phyloP scores from a whole-genome alignment of 2,329 filamentous ascomycete genomes.

The Emergomyces orientalis region DNA sequence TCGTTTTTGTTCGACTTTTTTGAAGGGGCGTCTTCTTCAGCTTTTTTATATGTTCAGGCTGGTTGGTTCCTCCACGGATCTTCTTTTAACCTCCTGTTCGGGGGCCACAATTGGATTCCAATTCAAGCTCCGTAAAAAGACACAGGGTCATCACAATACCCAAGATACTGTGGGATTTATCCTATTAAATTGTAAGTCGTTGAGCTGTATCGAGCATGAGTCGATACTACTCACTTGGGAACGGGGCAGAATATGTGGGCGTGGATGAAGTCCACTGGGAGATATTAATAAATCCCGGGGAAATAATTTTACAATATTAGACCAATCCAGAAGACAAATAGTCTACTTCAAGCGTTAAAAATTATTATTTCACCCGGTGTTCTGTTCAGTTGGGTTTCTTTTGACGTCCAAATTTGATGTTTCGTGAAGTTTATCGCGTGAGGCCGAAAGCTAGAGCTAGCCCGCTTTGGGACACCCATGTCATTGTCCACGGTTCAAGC shows the following conservation, averaged over 20 bases:
- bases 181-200: background rate
- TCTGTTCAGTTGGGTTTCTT: background rate
- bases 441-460: conserved; percentile 12
- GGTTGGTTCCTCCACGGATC: background rate
- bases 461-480: conserved; percentile 7
- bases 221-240: background rate
- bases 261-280: background rate
- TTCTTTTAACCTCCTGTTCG: background rate
- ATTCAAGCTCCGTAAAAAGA: background rate
- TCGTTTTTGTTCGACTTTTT: too few relatives aligned
- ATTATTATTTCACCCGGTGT: background rate
- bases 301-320: background rate
- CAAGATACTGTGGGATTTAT: background rate
- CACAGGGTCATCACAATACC: background rate
- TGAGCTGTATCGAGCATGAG: background rate
- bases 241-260: background rate
- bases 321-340: background rate
- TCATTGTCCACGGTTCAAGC: conserved; percentile 4
- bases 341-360: background rate
- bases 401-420: background rate
- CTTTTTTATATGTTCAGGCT: background rate
- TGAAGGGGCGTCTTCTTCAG: background rate
- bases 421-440: background rate
- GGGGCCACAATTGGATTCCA: background rate
- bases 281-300: background rate